Percentiles rank a stretch among this genome's conserved stretches.
Evolutionary conservation across 2,329 filamentous ascomycete genomes (phyloP).

Genomic region (Fusarium decemcellulare): DNA sequence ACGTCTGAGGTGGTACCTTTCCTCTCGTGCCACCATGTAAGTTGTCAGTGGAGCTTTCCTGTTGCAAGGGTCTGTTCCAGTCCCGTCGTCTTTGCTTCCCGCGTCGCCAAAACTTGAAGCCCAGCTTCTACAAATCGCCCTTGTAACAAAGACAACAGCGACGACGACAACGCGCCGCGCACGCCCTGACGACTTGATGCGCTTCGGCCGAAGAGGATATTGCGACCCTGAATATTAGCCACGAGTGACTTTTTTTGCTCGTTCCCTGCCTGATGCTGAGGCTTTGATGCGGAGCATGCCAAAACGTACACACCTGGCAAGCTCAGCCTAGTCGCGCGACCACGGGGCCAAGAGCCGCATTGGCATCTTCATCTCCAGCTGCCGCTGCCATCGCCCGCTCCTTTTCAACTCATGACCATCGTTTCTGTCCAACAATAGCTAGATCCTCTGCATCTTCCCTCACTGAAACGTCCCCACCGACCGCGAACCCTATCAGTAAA

Average conservation of each 20-base stretch:
- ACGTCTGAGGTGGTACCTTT: constrained; percentile 35
- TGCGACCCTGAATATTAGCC: constrained; percentile 15
- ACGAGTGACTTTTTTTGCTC: constrained; percentile 1
- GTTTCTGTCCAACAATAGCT: constrained; percentile 2
- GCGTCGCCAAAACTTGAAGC: constrained; percentile 45
- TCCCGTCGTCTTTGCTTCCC: constrained; percentile 42
- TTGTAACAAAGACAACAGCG: constrained; percentile 21
- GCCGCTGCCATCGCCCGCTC: constrained; percentile 16
- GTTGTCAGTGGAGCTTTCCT: constrained; percentile 34
- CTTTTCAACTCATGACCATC: constrained; percentile 25
- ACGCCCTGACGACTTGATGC: constrained; percentile 4
- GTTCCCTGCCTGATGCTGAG: constrained; percentile 23
- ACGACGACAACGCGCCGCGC: constrained; percentile 7
- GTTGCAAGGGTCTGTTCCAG: constrained; percentile 45
- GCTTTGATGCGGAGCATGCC: constrained; percentile 48
- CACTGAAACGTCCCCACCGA: constrained; percentile 1
- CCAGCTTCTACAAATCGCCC: constrained; percentile 21
- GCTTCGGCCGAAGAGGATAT: constrained; percentile 3
- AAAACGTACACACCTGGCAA: constrained; percentile 44
- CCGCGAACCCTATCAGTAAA: constrained; percentile 17
- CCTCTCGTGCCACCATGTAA: background rate
- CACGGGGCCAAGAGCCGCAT: constrained; percentile 40
- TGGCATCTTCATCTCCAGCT: constrained; percentile 36
- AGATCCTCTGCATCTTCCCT: constrained; percentile 4
- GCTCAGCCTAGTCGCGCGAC: constrained; percentile 51